Evolutionary conservation across 371 early-diverging fungal genomes (phyloP).

Genomic region (Syncephalastrum monosporum): DNA sequence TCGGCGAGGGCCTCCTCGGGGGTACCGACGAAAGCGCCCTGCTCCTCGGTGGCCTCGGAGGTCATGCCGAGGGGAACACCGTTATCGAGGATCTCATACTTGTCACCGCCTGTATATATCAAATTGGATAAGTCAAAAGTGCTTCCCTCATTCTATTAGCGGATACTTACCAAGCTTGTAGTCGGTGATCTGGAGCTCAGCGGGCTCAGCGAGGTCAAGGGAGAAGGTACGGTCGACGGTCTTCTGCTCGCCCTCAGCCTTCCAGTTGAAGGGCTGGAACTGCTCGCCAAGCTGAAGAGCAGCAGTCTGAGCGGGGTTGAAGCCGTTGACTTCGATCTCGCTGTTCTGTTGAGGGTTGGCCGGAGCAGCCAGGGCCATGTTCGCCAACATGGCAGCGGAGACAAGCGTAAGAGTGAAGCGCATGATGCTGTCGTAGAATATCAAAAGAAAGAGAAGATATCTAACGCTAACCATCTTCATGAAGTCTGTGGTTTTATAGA

Average conservation of each 20-base stretch:
- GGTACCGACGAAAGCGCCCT: constrained; percentile 17
- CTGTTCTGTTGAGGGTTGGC: constrained; percentile 12
- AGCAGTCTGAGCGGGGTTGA: constrained; percentile 10
- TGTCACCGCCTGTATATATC: constrained; percentile 27
- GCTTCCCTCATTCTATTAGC: too few relatives aligned
- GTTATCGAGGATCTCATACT: constrained; percentile 31
- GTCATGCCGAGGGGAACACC: constrained; percentile 25
- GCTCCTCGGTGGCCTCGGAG: constrained; percentile 14
- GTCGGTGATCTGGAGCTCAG: constrained; percentile 33
- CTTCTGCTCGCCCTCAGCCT: constrained; percentile 9
- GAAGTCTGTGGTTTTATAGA: too few relatives aligned
- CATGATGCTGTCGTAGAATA: constrained; percentile 15
- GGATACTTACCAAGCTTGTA: constrained; percentile 24
- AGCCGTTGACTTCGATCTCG: constrained; percentile 8
- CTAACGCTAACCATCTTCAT: too few relatives aligned
- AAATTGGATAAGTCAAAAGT: background rate
- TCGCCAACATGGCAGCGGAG: constrained; percentile 33
- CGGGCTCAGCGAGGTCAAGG: constrained; percentile 25
- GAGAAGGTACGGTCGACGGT: constrained; percentile 28
- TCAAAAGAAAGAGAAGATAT: constrained; percentile 7
- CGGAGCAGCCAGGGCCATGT: constrained; percentile 24
- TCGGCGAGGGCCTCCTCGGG: constrained; percentile 28
- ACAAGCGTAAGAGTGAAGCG: constrained; percentile 38
- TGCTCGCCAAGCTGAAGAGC: constrained; percentile 17
- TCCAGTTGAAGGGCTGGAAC: constrained; percentile 32